These are phyloP conservation scores for Aspergillus sp. DNA, from an alignment of 2,329 filamentous ascomycete species.

Conservation along the genomic window DNA sequence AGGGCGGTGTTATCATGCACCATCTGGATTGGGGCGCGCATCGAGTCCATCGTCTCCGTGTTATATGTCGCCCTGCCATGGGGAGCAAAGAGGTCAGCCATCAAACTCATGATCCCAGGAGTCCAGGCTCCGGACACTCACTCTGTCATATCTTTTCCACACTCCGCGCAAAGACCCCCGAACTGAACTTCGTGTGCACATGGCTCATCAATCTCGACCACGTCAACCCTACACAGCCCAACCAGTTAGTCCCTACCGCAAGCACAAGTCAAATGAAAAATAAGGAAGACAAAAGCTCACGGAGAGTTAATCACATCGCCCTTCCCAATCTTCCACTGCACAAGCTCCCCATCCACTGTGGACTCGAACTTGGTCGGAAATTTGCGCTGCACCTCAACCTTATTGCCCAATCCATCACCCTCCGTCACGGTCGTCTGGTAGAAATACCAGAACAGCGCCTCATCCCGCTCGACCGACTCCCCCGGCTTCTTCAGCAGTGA, in stretches of 20 bases:
- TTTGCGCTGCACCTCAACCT: constrained; percentile 58
- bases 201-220: constrained; percentile 77
- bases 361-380: constrained; percentile 76
- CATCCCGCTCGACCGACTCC: constrained; percentile 66
- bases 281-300: constrained; percentile 21
- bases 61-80: constrained; percentile 60
- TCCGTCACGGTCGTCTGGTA: constrained; percentile 67
- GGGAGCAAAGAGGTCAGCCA: constrained; percentile 1
- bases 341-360: constrained; percentile 70
- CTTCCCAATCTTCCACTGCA: constrained; percentile 61
- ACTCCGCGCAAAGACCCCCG: constrained; percentile 80
- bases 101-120: constrained; percentile 3
- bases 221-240: constrained; percentile 39
- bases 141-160: constrained; percentile 94
- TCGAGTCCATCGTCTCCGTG: constrained; percentile 66
- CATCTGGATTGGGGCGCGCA: constrained; percentile 89
- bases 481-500: constrained; percentile 69
- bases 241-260: constrained; percentile 1
- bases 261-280: too few species aligned
- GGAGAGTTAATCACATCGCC: constrained; percentile 37
- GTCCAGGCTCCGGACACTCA: constrained; percentile 25
- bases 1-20: constrained; percentile 83
- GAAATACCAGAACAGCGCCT: constrained; percentile 75
- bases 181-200: constrained; percentile 89
- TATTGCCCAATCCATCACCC: constrained; percentile 64